Evolutionary conservation across 164 flowering plant genomes (phyloP), one percentile per base, ranked within the genome.

Genomic region (Nelumbo lutea): DNA sequence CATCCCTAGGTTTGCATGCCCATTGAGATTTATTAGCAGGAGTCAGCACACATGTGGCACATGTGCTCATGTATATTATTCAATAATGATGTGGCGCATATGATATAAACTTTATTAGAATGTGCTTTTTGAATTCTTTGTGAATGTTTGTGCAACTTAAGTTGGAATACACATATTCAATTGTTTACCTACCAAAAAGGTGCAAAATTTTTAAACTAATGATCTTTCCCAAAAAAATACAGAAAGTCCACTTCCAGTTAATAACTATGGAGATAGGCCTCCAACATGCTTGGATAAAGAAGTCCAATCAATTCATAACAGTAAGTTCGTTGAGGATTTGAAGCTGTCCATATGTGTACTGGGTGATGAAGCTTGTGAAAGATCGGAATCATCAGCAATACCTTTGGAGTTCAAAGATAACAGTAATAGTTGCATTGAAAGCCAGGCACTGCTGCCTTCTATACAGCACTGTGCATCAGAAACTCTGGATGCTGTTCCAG

Each of bases 211-310:
- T 3, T 2, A 53, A 13, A 15, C 14, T 53, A 4, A 53, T 15
- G 14, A 15, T 53, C 14, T 10, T 53, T 3, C 14, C 57, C 14
- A 2, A 10, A 27, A 27, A 53, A 9, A 9, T 53, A 15, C 57
- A 53, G 57, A 3, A 13, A 11, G 11, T 13, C 27, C 69, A 3
- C 64, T 65, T 55, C 53, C 62, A 69, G 73, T 42, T 27, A 46
- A 41, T 63, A 61, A 42, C 51, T 15, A 48, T 50, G 39, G 53
- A 61, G 68, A 48, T 50, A 61, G 67, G 70, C 53, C 63, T 47
- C 53, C 59, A 62, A 71, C 78, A 83, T 78, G 72, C 62, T 56
- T 38, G 42, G 66, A 64, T 9, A 59, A 74, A 45, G 81, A 75
- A 64, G 55, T 60, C 58, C 72, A 70, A 48, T 47, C 58, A 3